Percentiles rank a stretch among this genome's conserved stretches.
phyloP scores from a whole-genome alignment of 202 grass and related monocot genomes.

The Saccharum hybrid region DNA sequence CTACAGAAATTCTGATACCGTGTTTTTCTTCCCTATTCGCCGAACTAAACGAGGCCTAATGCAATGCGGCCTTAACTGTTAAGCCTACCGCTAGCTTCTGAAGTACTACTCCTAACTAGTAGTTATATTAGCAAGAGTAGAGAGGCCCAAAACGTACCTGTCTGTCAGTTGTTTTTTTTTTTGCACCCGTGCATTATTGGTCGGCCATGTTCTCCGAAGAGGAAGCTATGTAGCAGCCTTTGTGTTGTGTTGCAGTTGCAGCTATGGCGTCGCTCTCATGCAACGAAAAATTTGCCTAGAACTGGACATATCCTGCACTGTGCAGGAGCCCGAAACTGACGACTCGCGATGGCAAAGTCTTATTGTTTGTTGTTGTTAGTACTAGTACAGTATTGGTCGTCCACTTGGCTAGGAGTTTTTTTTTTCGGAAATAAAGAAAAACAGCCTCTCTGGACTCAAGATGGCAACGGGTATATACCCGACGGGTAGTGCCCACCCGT shows the following conservation, averaged over 20 bases:
- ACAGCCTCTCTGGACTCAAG: no score
- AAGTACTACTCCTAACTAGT: not conserved
- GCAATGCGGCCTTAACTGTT: not conserved
- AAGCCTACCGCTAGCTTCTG: not conserved
- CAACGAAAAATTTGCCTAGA: not conserved
- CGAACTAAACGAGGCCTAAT: no score
- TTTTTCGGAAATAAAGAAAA: not conserved
- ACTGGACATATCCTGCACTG: slow-evolving; percentile 18
- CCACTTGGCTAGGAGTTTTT: not conserved
- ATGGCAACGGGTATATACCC: no score
- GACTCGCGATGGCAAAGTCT: not conserved
- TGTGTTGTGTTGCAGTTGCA: not conserved
- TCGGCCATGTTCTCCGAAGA: slow-evolving; percentile 52
- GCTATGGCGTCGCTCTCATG: slow-evolving; percentile 44
- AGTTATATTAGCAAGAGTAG: not conserved
- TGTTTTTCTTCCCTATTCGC: no score
- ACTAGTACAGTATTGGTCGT: not conserved
- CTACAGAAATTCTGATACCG: no score
- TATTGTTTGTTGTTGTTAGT: no score
- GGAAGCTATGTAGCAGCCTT: slow-evolving; percentile 12
- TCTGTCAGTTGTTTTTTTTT: slow-evolving; percentile 36
- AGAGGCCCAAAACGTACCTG: slow-evolving; percentile 23
- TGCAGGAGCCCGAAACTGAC: not conserved
- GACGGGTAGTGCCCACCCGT: no score
- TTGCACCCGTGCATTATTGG: slow-evolving; percentile 40